Evolutionary conservation across 345 rosid genomes (phyloP), one percentile per base, ranked within the genome.

Genomic region (Brassica incana): DNA sequence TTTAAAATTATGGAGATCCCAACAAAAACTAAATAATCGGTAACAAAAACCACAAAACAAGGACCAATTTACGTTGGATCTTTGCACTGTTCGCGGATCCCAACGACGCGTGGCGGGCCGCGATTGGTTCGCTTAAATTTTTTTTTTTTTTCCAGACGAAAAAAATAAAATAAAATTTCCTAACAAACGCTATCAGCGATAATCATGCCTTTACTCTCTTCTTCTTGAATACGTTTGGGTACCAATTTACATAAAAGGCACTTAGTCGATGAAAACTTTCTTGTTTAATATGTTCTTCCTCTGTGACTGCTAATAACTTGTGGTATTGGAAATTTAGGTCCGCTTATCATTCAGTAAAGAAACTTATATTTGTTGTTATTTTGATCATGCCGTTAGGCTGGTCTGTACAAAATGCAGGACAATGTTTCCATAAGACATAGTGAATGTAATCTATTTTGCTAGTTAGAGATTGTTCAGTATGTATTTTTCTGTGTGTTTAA

Each of bases 351-450:
- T 63, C 7, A 4, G 54, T 80, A 36, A 63, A 69, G 72, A 50
- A 70, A 80, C 9, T 35, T 69, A 38, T 69, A 52, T 70, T 27
- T 27, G 30, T 15, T 74, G 69, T 74, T 80, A 52, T 15, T 74
- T 75, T 58, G 29, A 58, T 58, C 74, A 75, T 80, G 76, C 75
- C 75, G 36, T 80, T 63, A 80, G 79, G 79, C 76, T 30, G 70
- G 43, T 74, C 83, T 80, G 75, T 80, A 80, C 75, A 80, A 80
- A 74, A 74, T 36, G 75, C 75, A 80, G 48, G 52, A 52, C 71
- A 73, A 36, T 69, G 74, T 74, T 74, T 68, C 8, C 10, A 45
- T 73, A 33, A 6, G 71, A 67, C 35, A 59, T 29, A 45, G 59
- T 73, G 58, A 69, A 69, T 80, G 40, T 52, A 69, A 80, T 74